A percentile compares a stretch with the other conserved stretches of the same genome.
These are phyloP conservation scores for Zasmidium cellare DNA, from an alignment of 2,329 filamentous ascomycete genomes.

Conservation along the genomic window DNA sequence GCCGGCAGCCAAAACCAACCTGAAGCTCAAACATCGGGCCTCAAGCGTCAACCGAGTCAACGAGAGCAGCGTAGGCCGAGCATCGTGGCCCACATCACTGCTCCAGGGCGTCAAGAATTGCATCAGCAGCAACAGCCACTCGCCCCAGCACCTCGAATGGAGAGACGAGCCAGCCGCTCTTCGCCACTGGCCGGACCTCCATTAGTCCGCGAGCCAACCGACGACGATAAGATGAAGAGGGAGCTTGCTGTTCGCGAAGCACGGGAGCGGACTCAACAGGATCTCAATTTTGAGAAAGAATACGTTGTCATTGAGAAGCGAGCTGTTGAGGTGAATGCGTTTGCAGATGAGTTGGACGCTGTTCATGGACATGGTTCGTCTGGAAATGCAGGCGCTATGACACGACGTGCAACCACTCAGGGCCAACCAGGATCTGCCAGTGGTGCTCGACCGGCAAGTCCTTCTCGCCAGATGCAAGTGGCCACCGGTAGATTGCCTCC, in stretches of 20 bases:
- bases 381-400: slow-evolving; percentile 60
- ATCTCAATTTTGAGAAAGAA: slow-evolving; percentile 86
- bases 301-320: slow-evolving; percentile 96
- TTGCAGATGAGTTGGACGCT: slow-evolving; percentile 90
- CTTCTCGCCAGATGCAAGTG: slow-evolving; percentile 74
- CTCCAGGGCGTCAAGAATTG: slow-evolving; percentile 43
- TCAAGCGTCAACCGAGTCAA: slow-evolving; percentile 37
- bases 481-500: slow-evolving; percentile 64
- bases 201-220: slow-evolving; percentile 47
- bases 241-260: slow-evolving; percentile 42
- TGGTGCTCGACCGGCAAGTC: slow-evolving; percentile 64
- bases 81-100: slow-evolving; percentile 46
- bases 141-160: slow-evolving; percentile 40
- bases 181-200: slow-evolving; percentile 42
- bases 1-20: slow-evolving; percentile 17
- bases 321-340: slow-evolving; percentile 93
- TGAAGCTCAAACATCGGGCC: slow-evolving; percentile 13
- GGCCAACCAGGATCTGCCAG: slow-evolving; percentile 67
- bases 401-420: slow-evolving; percentile 77
- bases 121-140: slow-evolving; percentile 29
- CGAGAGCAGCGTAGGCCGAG: slow-evolving; percentile 45
- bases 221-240: slow-evolving; percentile 17
- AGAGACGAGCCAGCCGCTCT: slow-evolving; percentile 61
- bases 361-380: slow-evolving; percentile 57
- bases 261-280: slow-evolving; percentile 71